These are phyloP conservation scores for Trichaptum fuscoviolaceum DNA, from an alignment of 768 basidiomycete species.

Conservation along the genomic window DNA sequence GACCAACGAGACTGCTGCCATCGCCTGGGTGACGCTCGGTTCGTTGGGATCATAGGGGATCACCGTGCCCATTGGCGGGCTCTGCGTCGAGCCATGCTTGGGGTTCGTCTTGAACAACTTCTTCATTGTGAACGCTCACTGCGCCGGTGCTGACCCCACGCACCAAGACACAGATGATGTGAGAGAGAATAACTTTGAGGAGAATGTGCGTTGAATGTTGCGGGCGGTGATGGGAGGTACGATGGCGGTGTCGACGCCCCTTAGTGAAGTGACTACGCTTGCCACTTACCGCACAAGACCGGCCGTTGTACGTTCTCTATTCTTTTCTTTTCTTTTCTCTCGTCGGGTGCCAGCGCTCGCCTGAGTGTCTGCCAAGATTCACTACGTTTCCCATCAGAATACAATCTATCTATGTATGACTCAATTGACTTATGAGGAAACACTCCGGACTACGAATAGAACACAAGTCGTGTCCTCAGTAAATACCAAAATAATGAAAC, in stretches of 20 bases:
- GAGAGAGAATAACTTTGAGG: constrained; percentile 10
- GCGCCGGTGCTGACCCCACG: constrained; percentile 5
- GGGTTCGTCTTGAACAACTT: neutral
- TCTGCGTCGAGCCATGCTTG: neutral
- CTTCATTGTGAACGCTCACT: neutral
- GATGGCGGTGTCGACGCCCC: constrained; percentile 10
- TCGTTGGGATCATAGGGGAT: neutral
- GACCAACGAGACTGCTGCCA: neutral
- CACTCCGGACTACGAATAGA: neutral
- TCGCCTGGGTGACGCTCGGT: neutral
- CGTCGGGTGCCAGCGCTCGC: neutral
- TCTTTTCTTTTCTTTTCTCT: constrained; percentile 22
- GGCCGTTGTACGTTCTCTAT: neutral
- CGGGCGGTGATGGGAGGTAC: constrained; percentile 21
- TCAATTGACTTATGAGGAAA: neutral
- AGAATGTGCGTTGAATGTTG: constrained; percentile 19
- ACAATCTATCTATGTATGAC: neutral
- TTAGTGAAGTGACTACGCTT: neutral
- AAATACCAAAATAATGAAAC: too few species aligned
- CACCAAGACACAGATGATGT: constrained; percentile 14
- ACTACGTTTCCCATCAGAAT: constrained; percentile 19
- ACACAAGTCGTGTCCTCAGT: too few species aligned
- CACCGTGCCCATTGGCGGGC: neutral
- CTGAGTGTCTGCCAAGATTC: neutral
- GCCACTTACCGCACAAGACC: neutral